Evolutionary conservation across 2,329 filamentous ascomycete species (phyloP), one percentile per base, ranked within the genome.

Genomic region (Fusarium denticulatum): DNA sequence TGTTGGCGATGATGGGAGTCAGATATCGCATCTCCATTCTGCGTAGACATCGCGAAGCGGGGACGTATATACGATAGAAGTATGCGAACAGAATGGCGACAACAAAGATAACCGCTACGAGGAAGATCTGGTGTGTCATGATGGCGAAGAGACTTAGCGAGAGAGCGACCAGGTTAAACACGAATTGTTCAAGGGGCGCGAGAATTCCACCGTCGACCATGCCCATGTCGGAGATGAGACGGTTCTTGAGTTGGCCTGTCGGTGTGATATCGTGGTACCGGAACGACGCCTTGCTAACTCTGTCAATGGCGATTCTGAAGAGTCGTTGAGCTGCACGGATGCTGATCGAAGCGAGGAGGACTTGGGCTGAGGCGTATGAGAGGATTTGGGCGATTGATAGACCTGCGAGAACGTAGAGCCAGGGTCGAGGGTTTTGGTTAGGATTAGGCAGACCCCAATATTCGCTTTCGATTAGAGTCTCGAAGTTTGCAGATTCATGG

Each of bases 181-280:
- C 90, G 16, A 95, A 92, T 1, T 87, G 82, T 69, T 94, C 91
- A 55, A 97, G 89, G 18, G 94, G 91, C 15, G 86, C 83, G 53
- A 93, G 92, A 76, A 97, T 93, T n/a, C 93, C 92, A 2, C 95
- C 95, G 78, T 98, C 95, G 1, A 97, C 89, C 56, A 94, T 95
- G 34, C 93, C 93, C 82, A 97, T 96, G 77, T 98, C 95, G 4
- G 94, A 94, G 0, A 95, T 97, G 68, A 98, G 87, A 13, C 95
- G 90, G 80, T 98, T 98, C 93, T 97, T 97, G 69, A 98, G 85
- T 52, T 95, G 90, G 0, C 95, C 95, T 1, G 97, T 91, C 0
- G 95, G 95, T 0, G 95, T 97, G 8, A 94, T 90, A 79, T 98
- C 95, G 83, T 97, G 96, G 81, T 95, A 98, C 3, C 94, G 90